phyloP scores from a whole-genome alignment of 2,329 filamentous ascomycete genomes.

The Colletotrichum melonis region DNA sequence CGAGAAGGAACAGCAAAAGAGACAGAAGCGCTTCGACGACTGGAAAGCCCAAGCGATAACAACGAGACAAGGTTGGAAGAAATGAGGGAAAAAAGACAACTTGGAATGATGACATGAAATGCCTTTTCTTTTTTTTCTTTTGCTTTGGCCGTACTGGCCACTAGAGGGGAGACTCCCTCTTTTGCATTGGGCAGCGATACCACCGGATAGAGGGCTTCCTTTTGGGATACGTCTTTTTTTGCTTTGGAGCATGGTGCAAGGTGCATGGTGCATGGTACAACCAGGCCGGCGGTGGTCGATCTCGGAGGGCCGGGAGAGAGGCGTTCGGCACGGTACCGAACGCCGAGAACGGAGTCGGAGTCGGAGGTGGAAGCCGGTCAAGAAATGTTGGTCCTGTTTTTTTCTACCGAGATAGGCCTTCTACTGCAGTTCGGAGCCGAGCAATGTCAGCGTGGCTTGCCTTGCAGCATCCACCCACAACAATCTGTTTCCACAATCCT shows the following conservation, averaged over 20 bases:
- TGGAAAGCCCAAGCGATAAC: constrained; percentile 31
- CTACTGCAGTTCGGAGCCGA: constrained; percentile 26
- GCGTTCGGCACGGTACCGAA: constrained; percentile 1
- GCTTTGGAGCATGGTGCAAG: constrained; percentile 21
- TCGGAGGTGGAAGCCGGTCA: background rate
- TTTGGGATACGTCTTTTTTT: constrained; percentile 1
- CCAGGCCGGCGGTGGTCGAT: constrained; percentile 16
- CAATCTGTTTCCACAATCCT: constrained; percentile 56
- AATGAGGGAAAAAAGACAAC: background rate
- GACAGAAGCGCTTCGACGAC: constrained; percentile 30
- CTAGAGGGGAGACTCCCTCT: background rate
- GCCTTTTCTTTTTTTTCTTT: constrained; percentile 9
- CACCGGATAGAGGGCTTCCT: constrained; percentile 24
- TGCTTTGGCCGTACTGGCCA: constrained; percentile 21
- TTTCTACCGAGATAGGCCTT: constrained; percentile 23
- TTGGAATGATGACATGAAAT: constrained; percentile 26
- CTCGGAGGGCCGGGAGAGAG: background rate
- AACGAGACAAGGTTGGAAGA: constrained; percentile 24
- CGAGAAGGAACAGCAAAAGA: constrained; percentile 27
- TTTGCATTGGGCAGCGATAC: constrained; percentile 34
- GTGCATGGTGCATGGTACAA: constrained; percentile 21
- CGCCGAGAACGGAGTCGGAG: background rate
- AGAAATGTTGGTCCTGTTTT: background rate
- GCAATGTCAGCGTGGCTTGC: constrained; percentile 46
- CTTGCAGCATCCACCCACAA: constrained; percentile 67